Percentiles rank a stretch among this genome's conserved stretches.
Evolutionary conservation across 75 land plant species (phyloP).

Genomic region (Selaginella tamariscina): DNA sequence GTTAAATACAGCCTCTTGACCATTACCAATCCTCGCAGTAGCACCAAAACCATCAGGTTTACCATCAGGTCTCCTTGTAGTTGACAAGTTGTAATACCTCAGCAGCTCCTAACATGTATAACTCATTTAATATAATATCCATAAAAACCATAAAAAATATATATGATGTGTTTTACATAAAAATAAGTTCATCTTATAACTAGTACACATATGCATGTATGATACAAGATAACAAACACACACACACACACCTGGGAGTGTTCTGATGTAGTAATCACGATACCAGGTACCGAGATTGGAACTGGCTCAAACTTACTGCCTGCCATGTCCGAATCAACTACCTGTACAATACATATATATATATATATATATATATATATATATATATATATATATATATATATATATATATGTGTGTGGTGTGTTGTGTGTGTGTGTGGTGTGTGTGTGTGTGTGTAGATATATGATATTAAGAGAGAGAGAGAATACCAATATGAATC

Average conservation of each 20-base stretch:
- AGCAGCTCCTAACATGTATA: constrained; percentile 41
- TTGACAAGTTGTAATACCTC: constrained; percentile 47
- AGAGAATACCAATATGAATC: constrained; percentile 51
- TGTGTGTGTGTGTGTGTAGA: too few relatives aligned
- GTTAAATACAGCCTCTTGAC: constrained; percentile 38
- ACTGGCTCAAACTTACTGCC: constrained; percentile 49
- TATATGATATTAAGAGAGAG: too few relatives aligned
- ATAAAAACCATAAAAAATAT: not conserved
- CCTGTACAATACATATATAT: too few relatives aligned
- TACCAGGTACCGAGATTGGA: constrained; percentile 50
- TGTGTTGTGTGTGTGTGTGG: too few relatives aligned
- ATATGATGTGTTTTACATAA: not conserved
- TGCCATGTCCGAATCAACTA: constrained; percentile 47
- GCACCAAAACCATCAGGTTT: constrained; percentile 26
- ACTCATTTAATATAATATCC: not conserved
- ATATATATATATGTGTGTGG: too few relatives aligned
- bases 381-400: too few relatives aligned
- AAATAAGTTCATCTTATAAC: not conserved
- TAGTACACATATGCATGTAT: too few relatives aligned
- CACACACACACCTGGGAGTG: constrained; percentile 46
- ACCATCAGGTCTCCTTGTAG: constrained; percentile 29
- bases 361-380: too few relatives aligned
- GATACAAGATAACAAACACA: too few relatives aligned
- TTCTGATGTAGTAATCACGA: constrained; percentile 36
- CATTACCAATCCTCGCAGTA: constrained; percentile 45